These are phyloP conservation scores for Verticillium nubilum DNA, from an alignment of 2,329 filamentous ascomycete genomes.

Conservation along the genomic window DNA sequence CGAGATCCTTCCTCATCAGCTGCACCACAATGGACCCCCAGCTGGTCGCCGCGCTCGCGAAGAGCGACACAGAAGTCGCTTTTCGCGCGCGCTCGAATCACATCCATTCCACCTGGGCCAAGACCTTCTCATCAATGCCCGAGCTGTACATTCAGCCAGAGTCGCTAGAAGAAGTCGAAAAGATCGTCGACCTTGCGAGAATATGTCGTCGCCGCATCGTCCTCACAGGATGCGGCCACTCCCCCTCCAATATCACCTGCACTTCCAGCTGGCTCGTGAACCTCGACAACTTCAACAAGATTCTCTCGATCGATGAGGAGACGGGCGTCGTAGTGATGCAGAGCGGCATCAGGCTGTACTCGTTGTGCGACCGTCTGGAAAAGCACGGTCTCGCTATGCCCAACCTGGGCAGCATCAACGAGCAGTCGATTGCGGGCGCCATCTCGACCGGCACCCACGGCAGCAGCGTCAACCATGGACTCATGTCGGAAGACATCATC, in stretches of 20 bases:
- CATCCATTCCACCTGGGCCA: slow-evolving; percentile 88
- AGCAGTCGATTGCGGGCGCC: slow-evolving; percentile 87
- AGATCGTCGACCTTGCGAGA: slow-evolving; percentile 74
- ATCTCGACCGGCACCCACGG: slow-evolving; percentile 94
- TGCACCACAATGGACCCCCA: slow-evolving; percentile 29
- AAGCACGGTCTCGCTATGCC: slow-evolving; percentile 76
- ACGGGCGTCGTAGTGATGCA: slow-evolving; percentile 69
- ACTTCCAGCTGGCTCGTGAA: slow-evolving; percentile 94
- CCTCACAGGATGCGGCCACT: slow-evolving; percentile 86
- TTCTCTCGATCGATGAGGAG: slow-evolving; percentile 64
- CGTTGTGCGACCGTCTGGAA: slow-evolving; percentile 70
- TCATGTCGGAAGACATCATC: slow-evolving; percentile 74
- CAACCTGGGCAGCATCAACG: slow-evolving; percentile 90
- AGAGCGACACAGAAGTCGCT: slow-evolving; percentile 43
- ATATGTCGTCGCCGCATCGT: slow-evolving; percentile 76
- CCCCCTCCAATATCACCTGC: slow-evolving; percentile 85
- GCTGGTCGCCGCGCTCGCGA: slow-evolving; percentile 25
- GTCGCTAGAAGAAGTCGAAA: slow-evolving; percentile 74
- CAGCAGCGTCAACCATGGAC: slow-evolving; percentile 75
- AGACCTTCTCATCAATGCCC: slow-evolving; percentile 82
- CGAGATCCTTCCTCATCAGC: neutral
- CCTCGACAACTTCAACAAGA: slow-evolving; percentile 72
- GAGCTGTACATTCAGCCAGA: slow-evolving; percentile 88
- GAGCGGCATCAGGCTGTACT: slow-evolving; percentile 78
- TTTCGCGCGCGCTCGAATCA: slow-evolving; percentile 72